Evolutionary conservation across 164 flowering plant species (phyloP).

Genomic region (Saururus chinensis): DNA sequence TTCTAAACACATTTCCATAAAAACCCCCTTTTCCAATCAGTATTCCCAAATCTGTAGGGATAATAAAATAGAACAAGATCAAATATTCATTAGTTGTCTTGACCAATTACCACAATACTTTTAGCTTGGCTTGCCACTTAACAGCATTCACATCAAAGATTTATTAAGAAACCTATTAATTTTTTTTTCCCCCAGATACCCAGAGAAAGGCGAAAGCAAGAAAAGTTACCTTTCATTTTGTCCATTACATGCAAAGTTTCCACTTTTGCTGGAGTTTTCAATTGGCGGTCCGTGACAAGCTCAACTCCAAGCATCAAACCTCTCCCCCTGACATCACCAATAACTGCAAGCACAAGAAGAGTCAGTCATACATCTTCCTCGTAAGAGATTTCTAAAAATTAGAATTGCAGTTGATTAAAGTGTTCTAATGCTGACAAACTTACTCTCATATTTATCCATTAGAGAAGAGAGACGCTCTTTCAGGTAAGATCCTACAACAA

Average conservation of each 20-base stretch:
- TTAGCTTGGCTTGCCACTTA: too few species aligned
- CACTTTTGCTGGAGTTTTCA: conserved; percentile 80
- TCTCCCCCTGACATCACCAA: conserved; percentile 91
- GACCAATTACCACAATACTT: background rate
- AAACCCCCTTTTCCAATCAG: conserved; percentile 88
- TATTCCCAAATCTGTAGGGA: conserved; percentile 58
- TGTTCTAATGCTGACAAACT: conserved; percentile 2
- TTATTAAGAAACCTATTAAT: too few species aligned
- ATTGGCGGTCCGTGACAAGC: conserved; percentile 67
- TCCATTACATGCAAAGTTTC: conserved; percentile 83
- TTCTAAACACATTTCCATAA: conserved; percentile 82
- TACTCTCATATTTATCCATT: conserved; percentile 72
- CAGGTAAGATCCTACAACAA: conserved; percentile 61
- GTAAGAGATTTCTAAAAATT: too few species aligned
- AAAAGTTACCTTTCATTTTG: conserved; percentile 69
- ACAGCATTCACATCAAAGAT: too few species aligned
- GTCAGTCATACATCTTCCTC: too few species aligned
- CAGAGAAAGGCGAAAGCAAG: background rate
- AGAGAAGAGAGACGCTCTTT: conserved; percentile 58
- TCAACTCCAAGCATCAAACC: conserved; percentile 94
- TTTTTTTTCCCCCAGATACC: background rate
- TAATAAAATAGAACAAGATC: background rate
- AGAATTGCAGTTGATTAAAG: background rate
- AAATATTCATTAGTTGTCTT: background rate
- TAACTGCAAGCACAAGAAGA: conserved; percentile 34